Base-by-base conservation (phyloP, 2,329 filamentous ascomycete genomes). In the Calonectria pauciramosa region DNA sequence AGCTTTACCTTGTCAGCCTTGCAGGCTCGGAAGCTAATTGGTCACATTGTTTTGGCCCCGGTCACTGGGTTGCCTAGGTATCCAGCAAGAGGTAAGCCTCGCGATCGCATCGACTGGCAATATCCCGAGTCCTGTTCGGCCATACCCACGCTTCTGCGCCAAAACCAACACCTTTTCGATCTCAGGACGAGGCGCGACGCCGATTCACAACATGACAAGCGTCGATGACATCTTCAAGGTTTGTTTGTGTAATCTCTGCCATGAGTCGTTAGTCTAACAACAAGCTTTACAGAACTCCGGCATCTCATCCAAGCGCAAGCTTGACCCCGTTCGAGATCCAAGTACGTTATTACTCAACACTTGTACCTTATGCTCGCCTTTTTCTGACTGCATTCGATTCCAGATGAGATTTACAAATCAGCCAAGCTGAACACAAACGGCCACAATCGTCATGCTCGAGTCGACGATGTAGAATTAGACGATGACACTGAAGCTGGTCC, bases 401-500 rank as follows among this genome's bases (percentile, higher is more conserved):
- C 71, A 93, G 92, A 89, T 79, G 87, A 93, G 77, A 86, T 93
- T 70, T 93, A 93, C 86, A 94, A 94, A 82, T 89, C 91, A 7
- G 90, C 88, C 52, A 92, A 91, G 74, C 80, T 90, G 49, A 85
- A 85, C 70, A 80, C 86, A 67, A 88, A 88, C 73, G 86, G 85
- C 77, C 84, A 84, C 64, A 87, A 85, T 68, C 87, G 88, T 14
- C 87, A 88, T 74, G 83, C 86, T 36, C 86, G 82, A 28, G 87
- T 91, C 59, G 85, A 87, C 72, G 84, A 86, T 68, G 83, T 72
- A 36, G 70, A 64, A 3, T 88, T 91, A 18, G 88, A 90, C 72
- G 88, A 90, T 52, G 85, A 86, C 44, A 91, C 91, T 63, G 90
- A 87, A 78, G 86, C 86, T 73, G 87, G 87, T 20, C 88, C 87